phyloP scores from a whole-genome alignment of 331 rosid genomes.

The Acacia pycnantha region DNA sequence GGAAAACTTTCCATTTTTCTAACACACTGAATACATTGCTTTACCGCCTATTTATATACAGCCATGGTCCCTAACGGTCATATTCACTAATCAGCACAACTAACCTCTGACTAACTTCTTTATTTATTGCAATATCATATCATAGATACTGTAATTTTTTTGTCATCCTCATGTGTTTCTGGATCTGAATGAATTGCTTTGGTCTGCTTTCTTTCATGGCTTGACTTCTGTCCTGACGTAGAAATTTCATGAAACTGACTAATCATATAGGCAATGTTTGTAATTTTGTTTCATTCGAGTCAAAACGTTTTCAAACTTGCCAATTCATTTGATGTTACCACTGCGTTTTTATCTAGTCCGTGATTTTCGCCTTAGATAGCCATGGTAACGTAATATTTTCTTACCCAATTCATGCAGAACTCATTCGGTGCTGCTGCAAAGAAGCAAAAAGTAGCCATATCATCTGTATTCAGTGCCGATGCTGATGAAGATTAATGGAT shows the following conservation, averaged over 20 bases:
- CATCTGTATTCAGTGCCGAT: slow-evolving; percentile 67
- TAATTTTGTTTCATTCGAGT: background rate
- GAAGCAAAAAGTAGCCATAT: slow-evolving; percentile 54
- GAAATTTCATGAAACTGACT: background rate
- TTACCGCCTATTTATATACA: no score
- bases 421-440: slow-evolving; percentile 49
- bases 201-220: slow-evolving; percentile 4
- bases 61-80: background rate
- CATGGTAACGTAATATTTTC: background rate
- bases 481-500: slow-evolving; percentile 65
- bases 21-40: no score
- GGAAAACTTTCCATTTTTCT: background rate
- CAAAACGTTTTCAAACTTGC: background rate
- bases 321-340: background rate
- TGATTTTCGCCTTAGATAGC: background rate
- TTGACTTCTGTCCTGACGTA: background rate
- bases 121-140: background rate
- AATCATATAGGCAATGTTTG: background rate
- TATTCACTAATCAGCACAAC: background rate
- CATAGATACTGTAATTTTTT: background rate
- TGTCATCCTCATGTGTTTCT: background rate
- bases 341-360: background rate
- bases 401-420: slow-evolving; percentile 39
- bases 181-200: background rate
- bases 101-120: background rate